Percentiles rank a stretch among this genome's conserved stretches.
These are phyloP conservation scores for Termitomyces sp. DNA, from an alignment of 768 basidiomycete genomes.

Conservation along the genomic window DNA sequence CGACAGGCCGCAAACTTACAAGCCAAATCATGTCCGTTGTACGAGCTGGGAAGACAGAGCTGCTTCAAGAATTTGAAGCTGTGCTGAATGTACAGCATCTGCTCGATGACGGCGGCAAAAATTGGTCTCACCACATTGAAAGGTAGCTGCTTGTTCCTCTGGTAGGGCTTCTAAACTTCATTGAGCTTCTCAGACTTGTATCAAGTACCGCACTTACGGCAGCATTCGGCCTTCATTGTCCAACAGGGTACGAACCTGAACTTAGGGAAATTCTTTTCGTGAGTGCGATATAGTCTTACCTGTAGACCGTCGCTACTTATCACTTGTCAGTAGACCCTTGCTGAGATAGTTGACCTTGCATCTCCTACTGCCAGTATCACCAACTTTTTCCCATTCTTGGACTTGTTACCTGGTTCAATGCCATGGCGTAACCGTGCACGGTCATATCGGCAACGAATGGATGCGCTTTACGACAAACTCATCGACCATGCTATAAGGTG, in stretches of 20 bases:
- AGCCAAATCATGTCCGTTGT: not conserved
- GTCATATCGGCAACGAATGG: not conserved
- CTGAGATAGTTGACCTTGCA: not conserved
- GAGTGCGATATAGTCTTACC: not conserved
- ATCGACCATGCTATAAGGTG: not conserved
- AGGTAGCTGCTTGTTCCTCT: not conserved
- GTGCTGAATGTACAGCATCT: not conserved
- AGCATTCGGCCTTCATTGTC: not conserved
- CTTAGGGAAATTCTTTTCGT: not conserved
- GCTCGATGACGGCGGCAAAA: not conserved
- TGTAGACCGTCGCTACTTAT: not conserved
- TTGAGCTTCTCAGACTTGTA: not conserved
- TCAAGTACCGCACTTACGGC: not conserved
- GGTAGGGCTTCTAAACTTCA: not conserved
- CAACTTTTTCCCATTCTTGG: not conserved
- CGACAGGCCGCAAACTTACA: not conserved
- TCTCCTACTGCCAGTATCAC: not conserved
- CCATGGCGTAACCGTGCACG: not conserved
- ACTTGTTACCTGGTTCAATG: not conserved
- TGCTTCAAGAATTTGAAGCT: not conserved
- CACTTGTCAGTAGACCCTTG: not conserved
- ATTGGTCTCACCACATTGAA: not conserved
- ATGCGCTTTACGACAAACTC: not conserved
- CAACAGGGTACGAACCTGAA: not conserved
- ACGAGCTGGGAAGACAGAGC: not conserved